Evolutionary conservation across 2,329 filamentous ascomycete genomes (phyloP), one percentile per base, ranked within the genome.

Genomic region (Aspergillus sp.): DNA sequence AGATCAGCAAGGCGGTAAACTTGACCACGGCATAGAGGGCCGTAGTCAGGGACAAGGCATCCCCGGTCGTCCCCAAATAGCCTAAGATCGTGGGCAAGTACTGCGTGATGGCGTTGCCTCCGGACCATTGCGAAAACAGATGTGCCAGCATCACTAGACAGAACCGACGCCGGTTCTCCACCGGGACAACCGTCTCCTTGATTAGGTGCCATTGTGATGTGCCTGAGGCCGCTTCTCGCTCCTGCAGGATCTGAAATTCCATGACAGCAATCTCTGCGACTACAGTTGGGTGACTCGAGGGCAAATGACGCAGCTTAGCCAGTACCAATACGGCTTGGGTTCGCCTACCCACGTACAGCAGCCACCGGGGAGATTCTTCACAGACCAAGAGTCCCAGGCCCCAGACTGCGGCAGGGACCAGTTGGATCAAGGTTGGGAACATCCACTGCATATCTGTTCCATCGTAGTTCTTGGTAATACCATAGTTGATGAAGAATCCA

Each of bases 21-120:
- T 81, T 82, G 41, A 78, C 69, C 48, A 81, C 65, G 9, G 71
- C 72, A 55, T 81, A 82, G 68, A 82, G 79, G 55, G 73, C 76
- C 1, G 71, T 76, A 2, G 80, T 66, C 49, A 81, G 78, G 7
- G 82, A 69, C 19, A 70, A 65, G 0, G 67, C 68, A 0, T 72
- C 73, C 1, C 69, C 70, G 2, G 70, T 65, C 1, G 74, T 58
- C 1, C 78, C 78, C 5, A 80, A 63, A 9, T 81, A 63, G 0
- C 67, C 72, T 38, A 82, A 63, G 39, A 82, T 78, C 1, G 79
- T 75, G 0, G 82, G 72, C 5, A 81, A 68, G 62, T 83, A 80
- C 12, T 75, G 68, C 0, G 79, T 80, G 50, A 83, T 76, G 1
- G 74, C 72, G 65, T 80, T 79, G 17, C 78, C 79, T 5, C 80